Conservation (phyloP, 306 rosid genomes). For the Medicago truncatula region MtrunA17r5.0-ANR NC_053048.1:51903501-51904000, state of each 20-base stretch:
- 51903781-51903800: slow-evolving; percentile 32
- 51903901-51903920: slow-evolving; percentile 99
- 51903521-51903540: slow-evolving; percentile 97
- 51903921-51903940: slow-evolving; percentile 98
- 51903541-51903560: slow-evolving; percentile 94
- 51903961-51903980: slow-evolving; percentile 39
- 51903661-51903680: slow-evolving; percentile 27
- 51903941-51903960: slow-evolving; percentile 98
- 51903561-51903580: slow-evolving; percentile 90
- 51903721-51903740: slow-evolving; percentile 26
- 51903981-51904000: slow-evolving; percentile 31
- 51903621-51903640: slow-evolving; percentile 94
- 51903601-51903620: slow-evolving; percentile 85
- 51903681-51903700: slow-evolving; percentile 12
- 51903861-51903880: slow-evolving; percentile 89
- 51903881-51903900: slow-evolving; percentile 96
- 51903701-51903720: slow-evolving; percentile 2
- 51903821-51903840: slow-evolving; percentile 93
- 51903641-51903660: slow-evolving; percentile 66
- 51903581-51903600: slow-evolving; percentile 86
- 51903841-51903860: slow-evolving; percentile 99
- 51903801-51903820: slow-evolving; percentile 92
- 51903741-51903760: neutral
- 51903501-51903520: slow-evolving; percentile 96
- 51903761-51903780: slow-evolving; percentile 28